Conservation (phyloP, 345 rosid genomes). For the Citropsis articulata region DNA sequence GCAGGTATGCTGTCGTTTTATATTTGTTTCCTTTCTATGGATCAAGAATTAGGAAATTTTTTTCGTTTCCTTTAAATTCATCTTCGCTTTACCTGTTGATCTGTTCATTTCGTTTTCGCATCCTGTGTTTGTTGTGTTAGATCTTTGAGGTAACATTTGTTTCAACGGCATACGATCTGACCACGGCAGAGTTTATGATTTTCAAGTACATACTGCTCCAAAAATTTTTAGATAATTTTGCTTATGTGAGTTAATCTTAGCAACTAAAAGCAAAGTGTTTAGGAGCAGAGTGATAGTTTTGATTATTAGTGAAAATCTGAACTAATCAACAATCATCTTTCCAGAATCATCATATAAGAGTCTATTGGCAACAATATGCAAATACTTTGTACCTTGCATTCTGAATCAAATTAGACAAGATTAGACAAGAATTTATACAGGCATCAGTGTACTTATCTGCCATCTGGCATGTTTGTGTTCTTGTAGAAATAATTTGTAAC, state of each 20-base stretch:
- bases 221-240: not conserved
- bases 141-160: not conserved
- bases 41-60: too few relatives aligned
- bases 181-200: not conserved
- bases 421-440: not conserved
- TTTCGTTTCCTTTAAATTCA: not conserved
- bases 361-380: not conserved
- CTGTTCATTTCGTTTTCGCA: not conserved
- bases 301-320: not conserved
- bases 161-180: not conserved
- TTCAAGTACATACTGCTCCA: not conserved
- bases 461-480: not conserved
- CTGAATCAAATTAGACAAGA: not conserved
- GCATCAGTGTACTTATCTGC: not conserved
- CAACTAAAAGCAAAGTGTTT: not conserved
- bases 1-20: conserved; percentile 15
- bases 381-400: not conserved
- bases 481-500: not conserved
- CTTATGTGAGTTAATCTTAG: not conserved
- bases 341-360: not conserved
- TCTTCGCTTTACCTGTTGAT: not conserved
- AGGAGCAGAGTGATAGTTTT: not conserved
- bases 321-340: not conserved
- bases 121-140: not conserved
- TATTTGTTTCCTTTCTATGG: not conserved